These are phyloP conservation scores for Dryas drummondii DNA, from an alignment of 306 rosid species.

Conservation along the genomic window DNA sequence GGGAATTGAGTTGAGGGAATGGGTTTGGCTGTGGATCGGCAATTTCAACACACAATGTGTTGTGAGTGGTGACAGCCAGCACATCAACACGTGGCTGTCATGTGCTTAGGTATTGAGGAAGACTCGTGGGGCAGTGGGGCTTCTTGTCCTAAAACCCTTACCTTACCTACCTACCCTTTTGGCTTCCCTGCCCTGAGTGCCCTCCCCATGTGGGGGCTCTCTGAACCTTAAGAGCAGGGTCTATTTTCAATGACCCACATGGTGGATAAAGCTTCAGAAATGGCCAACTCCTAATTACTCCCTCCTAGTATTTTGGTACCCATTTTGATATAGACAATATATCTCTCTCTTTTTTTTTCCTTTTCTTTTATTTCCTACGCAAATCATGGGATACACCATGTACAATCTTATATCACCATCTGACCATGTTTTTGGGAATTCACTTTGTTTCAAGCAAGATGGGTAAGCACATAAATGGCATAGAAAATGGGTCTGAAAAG, in stretches of 20 bases:
- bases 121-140: slow-evolving; percentile 34
- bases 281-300: slow-evolving; percentile 12
- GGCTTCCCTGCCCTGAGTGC: slow-evolving; percentile 32
- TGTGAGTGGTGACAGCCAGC: slow-evolving; percentile 50
- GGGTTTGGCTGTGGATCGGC: slow-evolving; percentile 32
- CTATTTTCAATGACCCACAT: slow-evolving; percentile 28
- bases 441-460: not conserved
- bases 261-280: slow-evolving; percentile 34
- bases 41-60: slow-evolving; percentile 17
- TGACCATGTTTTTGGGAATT: not conserved
- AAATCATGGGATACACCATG: too few species aligned
- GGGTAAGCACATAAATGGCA: slow-evolving; percentile 2
- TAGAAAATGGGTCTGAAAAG: not conserved
- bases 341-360: not conserved
- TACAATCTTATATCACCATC: not conserved
- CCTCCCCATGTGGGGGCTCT: slow-evolving; percentile 49
- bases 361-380: not conserved
- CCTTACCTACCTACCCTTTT: slow-evolving; percentile 57
- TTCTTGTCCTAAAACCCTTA: slow-evolving; percentile 34
- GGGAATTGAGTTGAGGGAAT: slow-evolving; percentile 10
- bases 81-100: slow-evolving; percentile 56
- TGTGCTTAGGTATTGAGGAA: slow-evolving; percentile 55
- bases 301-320: not conserved
- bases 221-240: slow-evolving; percentile 15
- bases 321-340: not conserved